phyloP scores from a whole-genome alignment of 2,329 filamentous ascomycete species.

The Botrytis pseudocinerea region DNA sequence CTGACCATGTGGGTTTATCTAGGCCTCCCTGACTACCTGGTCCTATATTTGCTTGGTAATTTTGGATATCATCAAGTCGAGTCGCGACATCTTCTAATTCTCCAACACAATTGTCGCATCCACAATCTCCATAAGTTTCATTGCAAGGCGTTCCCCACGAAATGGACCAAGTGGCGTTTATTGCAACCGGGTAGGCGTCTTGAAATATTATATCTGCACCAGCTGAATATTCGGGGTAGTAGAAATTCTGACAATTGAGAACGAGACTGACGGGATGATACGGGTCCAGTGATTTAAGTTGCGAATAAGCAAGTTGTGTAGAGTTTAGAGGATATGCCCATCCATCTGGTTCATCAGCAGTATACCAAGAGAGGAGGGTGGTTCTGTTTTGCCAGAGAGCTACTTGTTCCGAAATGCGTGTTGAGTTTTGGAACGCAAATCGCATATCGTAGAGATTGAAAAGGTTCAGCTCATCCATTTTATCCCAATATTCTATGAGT shows the following conservation, averaged over 20 bases:
- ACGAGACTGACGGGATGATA: slow-evolving; percentile 55
- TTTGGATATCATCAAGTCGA: slow-evolving; percentile 46
- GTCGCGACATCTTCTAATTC: slow-evolving; percentile 47
- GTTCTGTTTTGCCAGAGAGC: slow-evolving; percentile 36
- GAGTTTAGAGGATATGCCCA: slow-evolving; percentile 45
- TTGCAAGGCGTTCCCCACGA: slow-evolving; percentile 51
- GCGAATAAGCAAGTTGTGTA: slow-evolving; percentile 46
- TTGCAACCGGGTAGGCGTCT: slow-evolving; percentile 52
- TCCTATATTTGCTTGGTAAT: slow-evolving; percentile 45
- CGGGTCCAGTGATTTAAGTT: slow-evolving; percentile 49
- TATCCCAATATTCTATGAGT: slow-evolving; percentile 45
- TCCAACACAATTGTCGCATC: slow-evolving; percentile 50
- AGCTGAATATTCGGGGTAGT: slow-evolving; percentile 50
- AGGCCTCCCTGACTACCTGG: slow-evolving; percentile 31
- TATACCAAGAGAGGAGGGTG: slow-evolving; percentile 54
- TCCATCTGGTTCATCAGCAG: slow-evolving; percentile 53
- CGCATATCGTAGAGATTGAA: slow-evolving; percentile 47
- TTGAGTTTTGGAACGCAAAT: slow-evolving; percentile 37
- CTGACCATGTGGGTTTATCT: slow-evolving; percentile 50
- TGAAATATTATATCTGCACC: slow-evolving; percentile 54
- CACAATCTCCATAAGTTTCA: slow-evolving; percentile 53
- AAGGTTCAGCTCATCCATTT: slow-evolving; percentile 47
- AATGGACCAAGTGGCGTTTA: slow-evolving; percentile 48
- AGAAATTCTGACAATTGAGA: slow-evolving; percentile 55
- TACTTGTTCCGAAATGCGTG: slow-evolving; percentile 44